Evolutionary conservation across 257 asterid species (phyloP).

Genomic region (Solanum virginianum): DNA sequence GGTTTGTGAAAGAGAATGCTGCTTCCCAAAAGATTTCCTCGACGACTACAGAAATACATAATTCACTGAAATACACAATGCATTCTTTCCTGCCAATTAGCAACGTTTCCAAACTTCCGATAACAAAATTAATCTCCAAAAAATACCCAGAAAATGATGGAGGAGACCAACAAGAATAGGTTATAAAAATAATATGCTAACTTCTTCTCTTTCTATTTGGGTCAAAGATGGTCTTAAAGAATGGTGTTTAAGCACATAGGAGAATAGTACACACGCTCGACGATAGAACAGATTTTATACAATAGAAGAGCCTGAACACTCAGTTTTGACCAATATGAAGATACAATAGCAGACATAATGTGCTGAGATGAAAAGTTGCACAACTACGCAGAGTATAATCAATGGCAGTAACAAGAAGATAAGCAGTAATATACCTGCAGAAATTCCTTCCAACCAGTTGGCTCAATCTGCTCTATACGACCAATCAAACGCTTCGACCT

Average conservation of each 20-base stretch:
- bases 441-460: constrained; percentile 99
- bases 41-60: not conserved
- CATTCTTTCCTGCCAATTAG: not conserved
- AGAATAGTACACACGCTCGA: not conserved
- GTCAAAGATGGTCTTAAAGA: not conserved
- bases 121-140: not conserved
- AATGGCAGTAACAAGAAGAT: not conserved
- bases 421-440: constrained; percentile 49
- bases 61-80: not conserved
- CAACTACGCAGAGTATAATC: not conserved
- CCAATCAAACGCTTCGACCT: constrained; percentile 67
- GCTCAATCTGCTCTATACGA: constrained; percentile 92
- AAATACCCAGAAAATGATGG: not conserved
- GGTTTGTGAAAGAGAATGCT: not conserved
- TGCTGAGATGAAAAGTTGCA: not conserved
- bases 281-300: not conserved
- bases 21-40: not conserved
- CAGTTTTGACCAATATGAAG: not conserved
- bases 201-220: not conserved
- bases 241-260: not conserved
- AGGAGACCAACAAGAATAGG: not conserved
- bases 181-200: not conserved
- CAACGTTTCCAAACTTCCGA: not conserved
- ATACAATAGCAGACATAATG: not conserved
- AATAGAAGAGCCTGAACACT: not conserved